Evolutionary conservation across 139 green algal genomes (phyloP).

Genomic region (Chlorella sp.): DNA sequence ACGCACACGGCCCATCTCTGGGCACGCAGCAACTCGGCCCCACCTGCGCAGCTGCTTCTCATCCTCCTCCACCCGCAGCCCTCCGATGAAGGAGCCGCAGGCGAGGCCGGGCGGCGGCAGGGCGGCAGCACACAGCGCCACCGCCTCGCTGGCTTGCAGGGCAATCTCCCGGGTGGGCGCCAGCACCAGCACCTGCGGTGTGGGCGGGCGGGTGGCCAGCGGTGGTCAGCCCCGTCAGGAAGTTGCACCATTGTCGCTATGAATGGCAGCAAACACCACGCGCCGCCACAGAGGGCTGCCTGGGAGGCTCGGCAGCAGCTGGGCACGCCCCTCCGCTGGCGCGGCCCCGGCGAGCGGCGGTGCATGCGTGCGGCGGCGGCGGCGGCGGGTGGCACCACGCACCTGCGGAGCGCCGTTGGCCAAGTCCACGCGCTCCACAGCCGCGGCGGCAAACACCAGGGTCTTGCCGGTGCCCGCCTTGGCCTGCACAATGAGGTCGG

Average conservation of each 20-base stretch:
- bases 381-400: neutral
- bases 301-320: too few relatives aligned
- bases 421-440: slow-evolving; percentile 58
- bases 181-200: slow-evolving; percentile 79
- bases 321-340: too few relatives aligned
- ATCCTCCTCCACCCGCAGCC: slow-evolving; percentile 66
- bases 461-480: slow-evolving; percentile 92
- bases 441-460: slow-evolving; percentile 69
- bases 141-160: slow-evolving; percentile 69
- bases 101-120: slow-evolving; percentile 40
- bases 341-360: neutral
- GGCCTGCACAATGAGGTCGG: slow-evolving; percentile 86
- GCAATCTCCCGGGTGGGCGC: slow-evolving; percentile 86
- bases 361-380: neutral
- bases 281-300: neutral
- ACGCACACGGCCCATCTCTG: too few relatives aligned
- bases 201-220: neutral
- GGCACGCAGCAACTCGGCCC: too few relatives aligned
- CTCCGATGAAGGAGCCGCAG: slow-evolving; percentile 68
- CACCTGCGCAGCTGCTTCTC: slow-evolving; percentile 64
- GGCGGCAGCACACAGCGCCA: slow-evolving; percentile 42
- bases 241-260: too few relatives aligned
- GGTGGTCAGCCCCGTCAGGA: neutral
- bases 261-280: too few relatives aligned
- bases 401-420: slow-evolving; percentile 57